These are phyloP conservation scores for Ogataea ganodermae DNA, from an alignment of 805 yeast species.

Conservation along the genomic window DNA sequence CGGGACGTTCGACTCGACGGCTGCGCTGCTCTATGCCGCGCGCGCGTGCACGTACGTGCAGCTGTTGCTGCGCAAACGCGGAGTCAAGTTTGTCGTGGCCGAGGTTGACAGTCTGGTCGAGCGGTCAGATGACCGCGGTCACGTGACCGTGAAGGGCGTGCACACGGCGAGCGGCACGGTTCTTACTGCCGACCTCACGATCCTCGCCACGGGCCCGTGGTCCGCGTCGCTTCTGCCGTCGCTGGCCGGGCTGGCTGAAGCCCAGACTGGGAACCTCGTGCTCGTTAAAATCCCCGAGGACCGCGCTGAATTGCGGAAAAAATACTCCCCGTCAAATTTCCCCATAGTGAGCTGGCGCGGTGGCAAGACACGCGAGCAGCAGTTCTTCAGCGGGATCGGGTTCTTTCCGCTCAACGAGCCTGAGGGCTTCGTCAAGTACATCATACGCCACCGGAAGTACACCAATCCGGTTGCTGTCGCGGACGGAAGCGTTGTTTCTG, in stretches of 20 bases:
- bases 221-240: slow-evolving; percentile 30
- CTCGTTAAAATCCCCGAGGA: slow-evolving; percentile 36
- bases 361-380: slow-evolving; percentile 29
- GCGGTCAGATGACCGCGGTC: slow-evolving; percentile 2
- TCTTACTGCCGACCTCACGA: slow-evolving; percentile 24
- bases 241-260: slow-evolving; percentile 37
- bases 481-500: slow-evolving; percentile 23
- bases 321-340: slow-evolving; percentile 33
- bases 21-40: slow-evolving; percentile 35
- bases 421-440: slow-evolving; percentile 36
- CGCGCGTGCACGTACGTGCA: slow-evolving; percentile 32
- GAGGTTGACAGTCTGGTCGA: slow-evolving; percentile 24
- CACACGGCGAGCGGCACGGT: slow-evolving; percentile 25
- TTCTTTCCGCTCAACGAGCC: slow-evolving; percentile 35
- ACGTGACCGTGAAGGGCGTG: slow-evolving; percentile 27
- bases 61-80: slow-evolving; percentile 25
- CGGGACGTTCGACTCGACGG: slow-evolving; percentile 30
- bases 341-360: slow-evolving; percentile 36
- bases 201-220: slow-evolving; percentile 33
- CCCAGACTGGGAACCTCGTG: slow-evolving; percentile 36
- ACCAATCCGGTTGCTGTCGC: slow-evolving; percentile 28
- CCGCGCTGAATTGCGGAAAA: slow-evolving; percentile 33
- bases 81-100: slow-evolving; percentile 38
- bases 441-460: slow-evolving; percentile 36
- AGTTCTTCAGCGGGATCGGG: slow-evolving; percentile 32